phyloP scores from a whole-genome alignment of 306 rosid species.

The Lathyrus sativus region DNA sequence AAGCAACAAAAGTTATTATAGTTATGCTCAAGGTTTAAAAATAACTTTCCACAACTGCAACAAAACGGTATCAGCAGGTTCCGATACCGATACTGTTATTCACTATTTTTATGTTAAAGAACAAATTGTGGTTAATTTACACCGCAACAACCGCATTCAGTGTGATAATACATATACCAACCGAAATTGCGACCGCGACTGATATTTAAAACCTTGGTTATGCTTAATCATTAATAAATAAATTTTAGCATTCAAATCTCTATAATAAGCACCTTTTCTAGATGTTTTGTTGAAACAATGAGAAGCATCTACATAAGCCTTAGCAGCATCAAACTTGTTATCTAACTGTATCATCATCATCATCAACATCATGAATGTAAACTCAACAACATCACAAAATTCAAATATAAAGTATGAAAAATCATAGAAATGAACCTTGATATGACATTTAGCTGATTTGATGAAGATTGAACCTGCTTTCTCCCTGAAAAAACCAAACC shows the following conservation, averaged over 20 bases:
- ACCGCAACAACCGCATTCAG: too few species aligned
- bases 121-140: too few species aligned
- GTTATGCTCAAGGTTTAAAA: not conserved
- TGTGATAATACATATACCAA: too few species aligned
- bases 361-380: slow-evolving; percentile 5
- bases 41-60: too few species aligned
- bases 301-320: slow-evolving; percentile 54
- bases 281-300: slow-evolving; percentile 58
- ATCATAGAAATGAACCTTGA: slow-evolving; percentile 43
- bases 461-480: slow-evolving; percentile 53
- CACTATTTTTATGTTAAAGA: too few species aligned
- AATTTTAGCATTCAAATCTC: slow-evolving; percentile 16
- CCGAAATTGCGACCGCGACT: too few species aligned
- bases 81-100: too few species aligned
- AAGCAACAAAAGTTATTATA: slow-evolving; percentile 4
- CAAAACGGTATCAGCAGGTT: too few species aligned
- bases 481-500: slow-evolving; percentile 44
- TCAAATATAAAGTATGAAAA: not conserved
- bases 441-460: slow-evolving; percentile 49
- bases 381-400: slow-evolving; percentile 11
- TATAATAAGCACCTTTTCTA: slow-evolving; percentile 39
- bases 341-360: slow-evolving; percentile 39
- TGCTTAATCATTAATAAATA: not conserved
- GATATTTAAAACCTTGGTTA: not conserved
- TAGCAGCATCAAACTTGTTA: slow-evolving; percentile 59